Conservation (phyloP, 495 filamentous ascomycete species). For the Emericellopsis terricola region DNA sequence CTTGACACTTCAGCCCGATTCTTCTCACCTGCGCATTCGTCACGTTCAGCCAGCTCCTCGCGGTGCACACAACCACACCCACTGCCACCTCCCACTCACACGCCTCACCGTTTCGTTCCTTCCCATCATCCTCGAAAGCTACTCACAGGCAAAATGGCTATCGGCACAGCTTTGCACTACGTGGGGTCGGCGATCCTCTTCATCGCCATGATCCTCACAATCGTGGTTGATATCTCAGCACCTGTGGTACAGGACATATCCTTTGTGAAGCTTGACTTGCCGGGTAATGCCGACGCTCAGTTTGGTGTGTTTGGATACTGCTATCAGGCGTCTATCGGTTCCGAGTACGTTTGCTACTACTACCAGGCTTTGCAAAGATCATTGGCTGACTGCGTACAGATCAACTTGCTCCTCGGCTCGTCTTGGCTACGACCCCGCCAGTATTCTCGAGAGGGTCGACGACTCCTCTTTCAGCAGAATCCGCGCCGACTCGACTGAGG, state of each 20-base stretch:
- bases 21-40: too few relatives aligned
- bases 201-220: constrained; percentile 30
- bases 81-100: not conserved
- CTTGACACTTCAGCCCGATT: too few relatives aligned
- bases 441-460: constrained; percentile 18
- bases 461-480: constrained; percentile 22
- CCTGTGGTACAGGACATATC: constrained; percentile 34
- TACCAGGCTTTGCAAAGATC: not conserved
- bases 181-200: constrained; percentile 42
- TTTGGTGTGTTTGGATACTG: constrained; percentile 43
- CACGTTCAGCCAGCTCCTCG: too few relatives aligned
- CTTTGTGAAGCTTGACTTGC: constrained; percentile 30
- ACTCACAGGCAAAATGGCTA: constrained; percentile 25
- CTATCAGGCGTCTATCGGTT: constrained; percentile 2
- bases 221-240: constrained; percentile 39
- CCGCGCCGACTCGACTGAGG: constrained; percentile 21
- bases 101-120: too few relatives aligned
- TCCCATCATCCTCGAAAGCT: too few relatives aligned
- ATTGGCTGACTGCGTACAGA: not conserved
- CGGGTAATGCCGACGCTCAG: constrained; percentile 6
- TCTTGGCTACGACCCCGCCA: constrained; percentile 35
- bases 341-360: not conserved
- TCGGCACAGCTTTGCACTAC: constrained; percentile 32
- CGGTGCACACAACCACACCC: not conserved
- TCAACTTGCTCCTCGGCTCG: constrained; percentile 21